Evolutionary conservation across 2,329 filamentous ascomycete genomes (phyloP).

Genomic region (Aurifilum marmelostoma): DNA sequence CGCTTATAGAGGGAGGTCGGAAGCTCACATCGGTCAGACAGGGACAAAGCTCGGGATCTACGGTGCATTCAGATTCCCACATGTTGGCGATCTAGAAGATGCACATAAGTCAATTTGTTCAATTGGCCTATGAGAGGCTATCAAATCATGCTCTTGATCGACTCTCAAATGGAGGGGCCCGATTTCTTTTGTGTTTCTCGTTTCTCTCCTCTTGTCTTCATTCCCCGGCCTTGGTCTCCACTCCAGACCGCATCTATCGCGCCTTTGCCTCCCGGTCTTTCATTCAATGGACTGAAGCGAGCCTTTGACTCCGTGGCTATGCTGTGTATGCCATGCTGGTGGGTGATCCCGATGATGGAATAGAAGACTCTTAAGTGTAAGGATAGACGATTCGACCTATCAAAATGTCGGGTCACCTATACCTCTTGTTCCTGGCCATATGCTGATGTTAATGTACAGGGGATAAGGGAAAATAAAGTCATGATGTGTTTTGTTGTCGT

Average conservation of each 20-base stretch:
- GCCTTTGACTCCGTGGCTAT: slow-evolving; percentile 21
- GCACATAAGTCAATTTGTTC: background rate
- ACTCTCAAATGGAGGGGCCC: background rate
- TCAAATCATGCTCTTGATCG: background rate
- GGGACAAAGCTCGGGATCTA: background rate
- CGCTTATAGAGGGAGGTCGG: background rate
- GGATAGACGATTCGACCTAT: background rate
- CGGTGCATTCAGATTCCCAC: background rate
- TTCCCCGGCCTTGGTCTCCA: background rate
- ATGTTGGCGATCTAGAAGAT: background rate
- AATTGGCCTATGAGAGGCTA: slow-evolving; percentile 8
- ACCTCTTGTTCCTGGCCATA: background rate
- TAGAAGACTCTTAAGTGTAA: slow-evolving; percentile 12
- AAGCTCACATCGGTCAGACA: slow-evolving; percentile 1
- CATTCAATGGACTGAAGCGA: slow-evolving; percentile 4
- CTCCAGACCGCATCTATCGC: background rate
- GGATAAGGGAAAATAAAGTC: background rate
- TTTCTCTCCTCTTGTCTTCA: background rate
- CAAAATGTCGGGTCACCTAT: background rate
- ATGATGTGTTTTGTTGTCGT: slow-evolving; percentile 1
- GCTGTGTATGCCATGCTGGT: slow-evolving; percentile 19
- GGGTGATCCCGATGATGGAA: background rate
- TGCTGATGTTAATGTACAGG: slow-evolving; percentile 16
- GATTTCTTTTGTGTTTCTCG: background rate
- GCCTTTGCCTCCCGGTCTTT: background rate